Evolutionary conservation across 495 filamentous ascomycete species (phyloP).

Genomic region (Xylaria telfairii): DNA sequence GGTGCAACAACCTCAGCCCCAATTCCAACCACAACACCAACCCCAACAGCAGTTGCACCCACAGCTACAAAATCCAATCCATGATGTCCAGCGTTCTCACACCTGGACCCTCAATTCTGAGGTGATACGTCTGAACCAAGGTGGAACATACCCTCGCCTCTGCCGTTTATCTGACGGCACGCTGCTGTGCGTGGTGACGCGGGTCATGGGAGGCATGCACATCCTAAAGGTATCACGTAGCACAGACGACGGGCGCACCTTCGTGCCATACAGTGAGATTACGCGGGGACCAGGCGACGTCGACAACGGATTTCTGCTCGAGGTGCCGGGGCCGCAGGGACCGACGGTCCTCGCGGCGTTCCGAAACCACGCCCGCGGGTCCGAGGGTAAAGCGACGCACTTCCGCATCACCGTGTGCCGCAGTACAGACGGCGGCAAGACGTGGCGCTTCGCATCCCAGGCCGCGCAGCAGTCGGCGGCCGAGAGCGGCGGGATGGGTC

Average conservation of each 20-base stretch:
- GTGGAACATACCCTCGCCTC: conserved; percentile 59
- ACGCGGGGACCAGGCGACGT: conserved; percentile 52
- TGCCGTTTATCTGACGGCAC: conserved; percentile 54
- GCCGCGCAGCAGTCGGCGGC: conserved; percentile 47
- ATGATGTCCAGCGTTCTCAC: conserved; percentile 15
- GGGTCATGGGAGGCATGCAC: conserved; percentile 39
- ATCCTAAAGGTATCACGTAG: conserved; percentile 50
- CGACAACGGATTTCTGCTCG: conserved; percentile 66
- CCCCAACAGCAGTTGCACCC: conserved; percentile 6
- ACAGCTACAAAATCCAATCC: neutral
- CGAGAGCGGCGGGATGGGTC: conserved; percentile 52
- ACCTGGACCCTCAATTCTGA: conserved; percentile 32
- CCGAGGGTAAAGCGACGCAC: conserved; percentile 47
- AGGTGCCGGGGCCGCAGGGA: conserved; percentile 46
- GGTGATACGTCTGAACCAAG: conserved; percentile 32
- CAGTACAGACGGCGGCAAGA: conserved; percentile 58
- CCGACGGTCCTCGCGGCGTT: conserved; percentile 62
- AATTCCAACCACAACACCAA: neutral
- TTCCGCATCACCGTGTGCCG: conserved; percentile 69
- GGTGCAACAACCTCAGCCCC: neutral
- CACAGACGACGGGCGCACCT: conserved; percentile 50
- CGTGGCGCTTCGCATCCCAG: conserved; percentile 62
- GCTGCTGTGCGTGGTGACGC: conserved; percentile 54
- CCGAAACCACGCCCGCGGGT: conserved; percentile 63
- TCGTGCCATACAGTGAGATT: conserved; percentile 43